A percentile compares a stretch with the other conserved stretches of the same genome.
These are phyloP conservation scores for Sphaerosporella brunnea DNA, from an alignment of 495 filamentous ascomycete genomes.

Conservation along the genomic window DNA sequence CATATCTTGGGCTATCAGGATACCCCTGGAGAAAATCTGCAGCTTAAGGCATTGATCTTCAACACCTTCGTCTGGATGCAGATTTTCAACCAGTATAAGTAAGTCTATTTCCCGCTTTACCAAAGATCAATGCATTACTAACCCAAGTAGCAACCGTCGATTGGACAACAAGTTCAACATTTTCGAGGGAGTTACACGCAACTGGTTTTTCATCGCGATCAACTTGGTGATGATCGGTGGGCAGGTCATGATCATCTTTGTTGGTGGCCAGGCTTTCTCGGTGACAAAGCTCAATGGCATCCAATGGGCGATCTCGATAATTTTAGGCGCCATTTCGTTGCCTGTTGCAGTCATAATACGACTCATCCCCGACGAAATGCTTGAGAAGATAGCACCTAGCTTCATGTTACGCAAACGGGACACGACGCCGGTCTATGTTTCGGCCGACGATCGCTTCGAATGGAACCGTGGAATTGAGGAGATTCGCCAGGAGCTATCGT, in stretches of 20 bases:
- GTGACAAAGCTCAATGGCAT: constrained; percentile 41
- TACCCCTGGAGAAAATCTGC: constrained; percentile 21
- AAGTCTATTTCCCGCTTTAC: constrained; percentile 12
- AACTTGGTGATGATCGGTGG: constrained; percentile 68
- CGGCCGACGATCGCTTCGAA: constrained; percentile 38
- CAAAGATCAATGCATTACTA: constrained; percentile 28
- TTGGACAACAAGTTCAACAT: constrained; percentile 84
- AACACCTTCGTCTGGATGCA: constrained; percentile 94
- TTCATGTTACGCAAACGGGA: constrained; percentile 32
- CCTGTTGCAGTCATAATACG: constrained; percentile 57
- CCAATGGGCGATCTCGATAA: constrained; percentile 59
- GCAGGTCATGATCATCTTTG: constrained; percentile 59
- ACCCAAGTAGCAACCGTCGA: constrained; percentile 52
- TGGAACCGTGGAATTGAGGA: constrained; percentile 47
- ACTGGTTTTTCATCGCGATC: constrained; percentile 70
- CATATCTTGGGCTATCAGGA: constrained; percentile 41
- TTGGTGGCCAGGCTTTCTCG: constrained; percentile 55
- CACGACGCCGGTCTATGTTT: constrained; percentile 31
- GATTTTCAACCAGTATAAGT: constrained; percentile 77
- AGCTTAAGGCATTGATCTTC: constrained; percentile 57
- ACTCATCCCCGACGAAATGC: constrained; percentile 51
- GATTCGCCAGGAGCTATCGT: constrained; percentile 62
- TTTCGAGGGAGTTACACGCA: constrained; percentile 63
- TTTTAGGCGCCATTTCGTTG: constrained; percentile 51
- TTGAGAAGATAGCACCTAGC: constrained; percentile 37